Evolutionary conservation across 2,329 filamentous ascomycete species (phyloP), one percentile per base, ranked within the genome.

Genomic region (Lasiodiplodia sp.): DNA sequence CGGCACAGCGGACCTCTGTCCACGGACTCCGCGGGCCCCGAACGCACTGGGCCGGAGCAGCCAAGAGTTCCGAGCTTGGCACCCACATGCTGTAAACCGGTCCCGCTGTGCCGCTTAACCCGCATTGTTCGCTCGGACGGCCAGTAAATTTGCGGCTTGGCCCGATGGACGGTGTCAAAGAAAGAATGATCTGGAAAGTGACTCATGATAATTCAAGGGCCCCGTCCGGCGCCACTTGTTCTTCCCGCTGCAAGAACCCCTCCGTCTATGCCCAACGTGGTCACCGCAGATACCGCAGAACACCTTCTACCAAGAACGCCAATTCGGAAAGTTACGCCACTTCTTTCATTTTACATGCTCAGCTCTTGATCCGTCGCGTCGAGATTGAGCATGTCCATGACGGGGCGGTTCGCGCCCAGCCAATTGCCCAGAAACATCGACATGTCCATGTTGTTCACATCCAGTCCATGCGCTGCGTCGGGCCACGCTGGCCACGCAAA

Each of bases 391-490:
- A 66, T 66, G 23, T 66, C 63, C 49, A 56, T 56, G 25, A 66
- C 63, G 8, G 63, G 63, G 16, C 63, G 28, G 37, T 66, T 66
- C 11, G 63, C 52, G 8, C 63, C 63, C 16, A 66, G 51, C 63
- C 51, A 66, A n/a, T 66, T 66, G 34, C 63, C 63, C 23, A 66
- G 31, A 38, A 66, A 66, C 52, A 56, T 47, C 18, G 63, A 66
- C 52, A 66, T 66, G 63, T 66, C 63, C 51, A 66, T 66, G 34
- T 23, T 56, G 51, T 21, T 31, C 18, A 21, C 11, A 25, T 66
- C 63, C 11, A 66, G n/a, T 2, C 40, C 23, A 2, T 55, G 51
- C 34, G 18, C 14, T 8, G 52, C 21, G 7, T 34, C 37, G 2
- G 63, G 51, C 63, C 63, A 66, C 60, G 23, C 28, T 11, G 60